These are phyloP conservation scores for Cornus kousa DNA, from an alignment of 148 eudicot species.

Conservation along the genomic window DNA sequence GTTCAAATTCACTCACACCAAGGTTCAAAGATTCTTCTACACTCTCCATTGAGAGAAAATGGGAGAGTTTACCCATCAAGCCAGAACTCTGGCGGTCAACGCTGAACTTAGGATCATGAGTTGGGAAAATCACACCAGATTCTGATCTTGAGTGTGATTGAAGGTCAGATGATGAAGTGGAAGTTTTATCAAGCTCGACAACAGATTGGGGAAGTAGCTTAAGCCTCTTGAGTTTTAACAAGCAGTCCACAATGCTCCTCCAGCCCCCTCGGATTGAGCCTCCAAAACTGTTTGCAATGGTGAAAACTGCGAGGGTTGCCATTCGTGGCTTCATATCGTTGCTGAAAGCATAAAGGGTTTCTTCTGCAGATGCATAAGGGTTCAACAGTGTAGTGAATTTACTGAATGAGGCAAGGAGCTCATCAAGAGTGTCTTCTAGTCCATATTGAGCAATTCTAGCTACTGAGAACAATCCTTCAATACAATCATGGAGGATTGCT, in stretches of 20 bases:
- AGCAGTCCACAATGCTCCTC: conserved; percentile 87
- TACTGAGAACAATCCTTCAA: conserved; percentile 75
- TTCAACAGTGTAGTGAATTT: conserved; percentile 82
- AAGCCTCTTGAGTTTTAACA: conserved; percentile 80
- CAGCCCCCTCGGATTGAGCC: conserved; percentile 78
- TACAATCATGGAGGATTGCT: conserved; percentile 73
- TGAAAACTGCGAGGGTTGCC: conserved; percentile 88
- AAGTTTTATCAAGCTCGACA: conserved; percentile 38
- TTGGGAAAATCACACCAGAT: conserved; percentile 23
- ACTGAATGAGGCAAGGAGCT: conserved; percentile 79
- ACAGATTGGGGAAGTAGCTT: conserved; percentile 76
- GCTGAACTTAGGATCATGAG: conserved; percentile 26
- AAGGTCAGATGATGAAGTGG: conserved; percentile 18
- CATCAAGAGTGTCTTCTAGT: conserved; percentile 79
- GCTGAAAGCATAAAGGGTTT: conserved; percentile 78
- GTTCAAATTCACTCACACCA: conserved; percentile 86
- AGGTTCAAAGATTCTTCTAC: conserved; percentile 74
- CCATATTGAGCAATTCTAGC: conserved; percentile 76
- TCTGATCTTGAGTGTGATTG: conserved; percentile 32
- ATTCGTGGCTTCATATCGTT: conserved; percentile 88
- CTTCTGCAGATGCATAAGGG: conserved; percentile 94
- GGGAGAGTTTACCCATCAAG: conserved; percentile 48
- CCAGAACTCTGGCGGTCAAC: conserved; percentile 32
- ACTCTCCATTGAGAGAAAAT: conserved; percentile 65
- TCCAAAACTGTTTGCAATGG: conserved; percentile 74